Base-by-base conservation (phyloP, 225 moss, liverwort and hornwort species). In the Neckera pumila region DNA sequence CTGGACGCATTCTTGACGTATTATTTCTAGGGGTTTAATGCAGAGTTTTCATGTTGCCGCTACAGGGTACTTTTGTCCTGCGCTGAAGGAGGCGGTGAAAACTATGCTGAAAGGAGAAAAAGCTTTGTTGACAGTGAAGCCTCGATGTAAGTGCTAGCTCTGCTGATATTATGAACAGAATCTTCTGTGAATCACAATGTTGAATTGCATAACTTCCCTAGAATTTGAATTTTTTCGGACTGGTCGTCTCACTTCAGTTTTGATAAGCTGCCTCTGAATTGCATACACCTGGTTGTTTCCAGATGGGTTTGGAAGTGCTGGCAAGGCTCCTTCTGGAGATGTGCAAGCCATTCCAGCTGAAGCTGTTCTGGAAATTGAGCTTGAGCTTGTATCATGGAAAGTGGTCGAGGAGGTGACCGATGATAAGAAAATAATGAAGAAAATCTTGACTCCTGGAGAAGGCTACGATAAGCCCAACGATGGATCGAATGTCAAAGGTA, bases 381-480 rank as follows among this genome's bases (percentile, higher is more conserved):
- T 97, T 47, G 97, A 97, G 89, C 90, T 99, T 81, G 82, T 96
- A 31, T 96, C 99, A 11, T 99, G 99, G 99, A 99, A 99, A 80
- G 90, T 88, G 40, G 97, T 97, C 13, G 99, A 97, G 80, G 96
- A 94, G 64, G 81, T 99, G 30, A 97, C 96, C 3, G 91, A 93
- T 34, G 96, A 99, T 73, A 96, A 93, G 83, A 94, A 93, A 86
- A 94, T 99, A n/a, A 90, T 95, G 66, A 99, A 99, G 87, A 99
- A 99, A 84, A 91, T 96, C 57, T 33, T 96, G 91, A 93, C 80
- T 60, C 72, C 93, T 12, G 97, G 95, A 82, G 96, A 96, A 17
- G 96, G 99, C 42, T 96, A 95, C 62, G 97, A 95, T 18, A 96
- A 96, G 86, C 97, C 97, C 43, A 99, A 99, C 54, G 97, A 99